These are phyloP conservation scores for Closterium sp. DNA, from an alignment of 139 green algal species.

Conservation along the genomic window DNA sequence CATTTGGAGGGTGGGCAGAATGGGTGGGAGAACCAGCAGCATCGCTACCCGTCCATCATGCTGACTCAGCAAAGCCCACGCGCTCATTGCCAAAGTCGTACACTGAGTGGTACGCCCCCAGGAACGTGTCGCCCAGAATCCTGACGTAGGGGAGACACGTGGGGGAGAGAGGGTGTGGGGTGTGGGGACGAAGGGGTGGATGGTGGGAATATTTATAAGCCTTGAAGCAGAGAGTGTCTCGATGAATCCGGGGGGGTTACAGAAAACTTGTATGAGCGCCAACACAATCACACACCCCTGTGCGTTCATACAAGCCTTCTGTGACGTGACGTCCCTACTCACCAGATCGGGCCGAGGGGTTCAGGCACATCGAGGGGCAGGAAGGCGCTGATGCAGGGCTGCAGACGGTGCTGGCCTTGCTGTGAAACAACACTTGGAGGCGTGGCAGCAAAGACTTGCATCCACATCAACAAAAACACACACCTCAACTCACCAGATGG, in stretches of 20 bases:
- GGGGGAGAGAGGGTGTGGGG: too few species aligned
- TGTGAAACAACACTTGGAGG: too few species aligned
- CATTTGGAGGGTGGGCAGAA: neutral
- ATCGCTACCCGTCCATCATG: too few species aligned
- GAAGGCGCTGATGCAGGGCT: slow-evolving; percentile 87
- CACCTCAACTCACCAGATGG: slow-evolving; percentile 69
- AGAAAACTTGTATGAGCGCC: too few species aligned
- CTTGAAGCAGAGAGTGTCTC: neutral
- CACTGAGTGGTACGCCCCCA: slow-evolving; percentile 92
- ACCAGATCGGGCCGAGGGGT: slow-evolving; percentile 82
- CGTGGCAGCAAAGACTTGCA: too few species aligned
- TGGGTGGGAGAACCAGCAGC: neutral
- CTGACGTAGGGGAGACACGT: too few species aligned
- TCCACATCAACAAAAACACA: too few species aligned
- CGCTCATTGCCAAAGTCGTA: slow-evolving; percentile 87
- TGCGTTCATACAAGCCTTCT: too few species aligned
- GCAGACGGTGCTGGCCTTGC: slow-evolving; percentile 60
- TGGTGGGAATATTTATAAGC: too few species aligned
- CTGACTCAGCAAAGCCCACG: slow-evolving; percentile 75
- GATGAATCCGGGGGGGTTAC: too few species aligned
- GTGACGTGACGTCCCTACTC: too few species aligned
- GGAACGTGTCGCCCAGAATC: slow-evolving; percentile 93
- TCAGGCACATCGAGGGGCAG: slow-evolving; percentile 86
- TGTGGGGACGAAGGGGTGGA: neutral
- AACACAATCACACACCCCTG: too few species aligned